Conservation (phyloP, 192 early-diverging fungal genomes). For the Anaeromyces robustus region DNA sequence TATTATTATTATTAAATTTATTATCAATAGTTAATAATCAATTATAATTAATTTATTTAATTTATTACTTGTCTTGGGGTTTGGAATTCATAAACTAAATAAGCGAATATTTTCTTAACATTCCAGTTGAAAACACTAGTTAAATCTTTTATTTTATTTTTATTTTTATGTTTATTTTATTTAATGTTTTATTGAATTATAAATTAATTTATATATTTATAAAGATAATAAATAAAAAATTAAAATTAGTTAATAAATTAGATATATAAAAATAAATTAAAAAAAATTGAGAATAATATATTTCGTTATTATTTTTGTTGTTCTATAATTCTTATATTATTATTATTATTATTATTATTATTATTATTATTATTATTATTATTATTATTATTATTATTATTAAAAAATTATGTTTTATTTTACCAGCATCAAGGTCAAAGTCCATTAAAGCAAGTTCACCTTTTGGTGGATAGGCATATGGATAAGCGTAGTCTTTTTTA, state of each 20-base stretch:
- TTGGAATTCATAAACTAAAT: constrained; percentile 57
- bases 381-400: too few relatives aligned
- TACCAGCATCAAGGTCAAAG: constrained; percentile 59
- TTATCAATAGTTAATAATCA: background rate
- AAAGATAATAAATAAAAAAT: too few relatives aligned
- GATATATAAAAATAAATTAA: too few relatives aligned
- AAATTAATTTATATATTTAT: too few relatives aligned
- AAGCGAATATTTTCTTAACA: constrained; percentile 74
- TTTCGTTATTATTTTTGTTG: too few relatives aligned
- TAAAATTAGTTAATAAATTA: too few relatives aligned
- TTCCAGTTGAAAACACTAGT: constrained; percentile 74
- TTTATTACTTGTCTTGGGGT: constrained; percentile 43
- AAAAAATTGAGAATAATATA: too few relatives aligned
- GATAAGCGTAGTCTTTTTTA: background rate
- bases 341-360: too few relatives aligned
- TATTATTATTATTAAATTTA: too few relatives aligned
- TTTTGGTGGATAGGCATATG: constrained; percentile 62
- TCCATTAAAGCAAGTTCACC: constrained; percentile 45
- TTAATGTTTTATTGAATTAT: background rate
- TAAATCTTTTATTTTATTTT: constrained; percentile 43
- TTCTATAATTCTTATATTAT: too few relatives aligned
- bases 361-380: too few relatives aligned
- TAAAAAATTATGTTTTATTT: background rate
- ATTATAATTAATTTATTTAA: background rate
- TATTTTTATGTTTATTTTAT: background rate